Evolutionary conservation across 2,329 filamentous ascomycete genomes (phyloP), one percentile per base, ranked within the genome.

Genomic region (Paracoccidioides brasiliensis): DNA sequence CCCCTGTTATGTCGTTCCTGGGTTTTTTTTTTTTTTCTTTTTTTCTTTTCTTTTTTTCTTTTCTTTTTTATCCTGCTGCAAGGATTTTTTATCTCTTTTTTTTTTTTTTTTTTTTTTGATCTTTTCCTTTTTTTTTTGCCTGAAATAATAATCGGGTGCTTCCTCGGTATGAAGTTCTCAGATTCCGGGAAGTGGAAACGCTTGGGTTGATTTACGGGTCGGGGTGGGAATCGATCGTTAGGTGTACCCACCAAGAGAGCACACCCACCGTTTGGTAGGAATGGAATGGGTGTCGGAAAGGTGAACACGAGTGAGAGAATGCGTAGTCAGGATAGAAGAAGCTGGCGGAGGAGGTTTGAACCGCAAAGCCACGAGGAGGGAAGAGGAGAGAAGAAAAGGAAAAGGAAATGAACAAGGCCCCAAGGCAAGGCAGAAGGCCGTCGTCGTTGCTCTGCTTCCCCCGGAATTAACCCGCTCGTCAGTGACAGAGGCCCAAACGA

Each of bases 381-480:
- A 22, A 59, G 37, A 54, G 49, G 43, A 43, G 44, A 41, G 55
- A 33, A 45, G 35, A 43, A 52, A 52, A 38, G 43, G 49, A 61
- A 60, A 32, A 52, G 12, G 38, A 44, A 32, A 51, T 44, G 42
- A 54, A n/a, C n/a, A n/a, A n/a, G n/a, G n/a, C n/a, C n/a, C n/a
- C n/a, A n/a, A n/a, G n/a, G n/a, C n/a, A n/a, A n/a, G n/a, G 43
- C 15, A 22, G 40, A 52, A 9, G 6, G 38, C 33, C 8, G 43
- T 46, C 49, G 41, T n/a, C n/a, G n/a, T n/a, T n/a, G n/a, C n/a
- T n/a, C n/a, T 9, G 32, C 51, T 41, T n/a, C n/a, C 52, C 28
- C 22, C 22, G 22, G 22, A 22, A 22, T 22, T 22, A 22, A 22
- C 22, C 22, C 22, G 22, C 22, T 22, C 22, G 22, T 22, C 22